Evolutionary conservation across 257 asterid species (phyloP).

Genomic region (Primulina tabacum): DNA sequence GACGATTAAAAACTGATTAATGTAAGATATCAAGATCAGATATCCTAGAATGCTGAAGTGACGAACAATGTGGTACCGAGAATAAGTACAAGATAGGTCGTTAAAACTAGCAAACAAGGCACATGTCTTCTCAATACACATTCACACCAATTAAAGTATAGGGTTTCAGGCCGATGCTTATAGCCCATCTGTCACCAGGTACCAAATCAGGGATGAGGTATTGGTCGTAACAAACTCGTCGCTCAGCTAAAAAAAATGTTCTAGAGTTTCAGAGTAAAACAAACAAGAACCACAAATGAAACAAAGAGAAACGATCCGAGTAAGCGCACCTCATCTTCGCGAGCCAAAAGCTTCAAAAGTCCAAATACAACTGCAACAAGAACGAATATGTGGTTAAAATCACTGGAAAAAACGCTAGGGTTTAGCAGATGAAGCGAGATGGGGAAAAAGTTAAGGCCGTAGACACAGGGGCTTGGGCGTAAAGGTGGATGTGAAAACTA

Average conservation of each 20-base stretch:
- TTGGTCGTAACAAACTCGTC: not conserved
- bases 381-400: not conserved
- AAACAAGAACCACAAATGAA: not conserved
- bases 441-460: not conserved
- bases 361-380: not conserved
- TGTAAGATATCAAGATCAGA: not conserved
- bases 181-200: not conserved
- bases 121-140: not conserved
- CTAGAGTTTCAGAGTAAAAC: too few species aligned
- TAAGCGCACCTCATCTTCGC: not conserved
- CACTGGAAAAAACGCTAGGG: not conserved
- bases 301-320: not conserved
- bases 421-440: not conserved
- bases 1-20: not conserved
- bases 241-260: not conserved
- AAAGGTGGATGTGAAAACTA: not conserved
- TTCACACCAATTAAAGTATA: too few species aligned
- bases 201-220: not conserved
- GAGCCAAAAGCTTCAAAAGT: not conserved
- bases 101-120: not conserved
- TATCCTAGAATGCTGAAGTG: not conserved
- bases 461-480: not conserved
- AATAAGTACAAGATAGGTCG: too few species aligned
- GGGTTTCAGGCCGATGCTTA: too few species aligned
- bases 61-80: not conserved